Conservation (phyloP, 306 rosid genomes). For the Castanea mollissima region DNA sequence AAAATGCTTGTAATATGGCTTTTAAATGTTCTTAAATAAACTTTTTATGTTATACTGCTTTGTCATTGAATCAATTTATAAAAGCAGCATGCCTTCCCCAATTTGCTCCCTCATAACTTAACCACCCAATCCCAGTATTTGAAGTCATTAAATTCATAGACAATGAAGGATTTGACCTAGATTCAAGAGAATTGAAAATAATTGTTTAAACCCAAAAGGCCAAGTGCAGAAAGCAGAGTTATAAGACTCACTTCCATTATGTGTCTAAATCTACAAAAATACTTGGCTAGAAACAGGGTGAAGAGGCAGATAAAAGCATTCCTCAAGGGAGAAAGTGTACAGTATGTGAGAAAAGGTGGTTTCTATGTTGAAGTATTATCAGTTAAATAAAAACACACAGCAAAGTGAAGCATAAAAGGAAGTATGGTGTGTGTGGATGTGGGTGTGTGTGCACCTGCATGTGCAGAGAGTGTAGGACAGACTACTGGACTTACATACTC, state of each 20-base stretch:
- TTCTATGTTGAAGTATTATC: not conserved
- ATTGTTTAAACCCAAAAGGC: not conserved
- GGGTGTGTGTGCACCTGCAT: not conserved
- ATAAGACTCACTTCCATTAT: not conserved
- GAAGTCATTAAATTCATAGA: not conserved
- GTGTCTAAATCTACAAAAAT: not conserved
- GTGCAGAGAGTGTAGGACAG: not conserved
- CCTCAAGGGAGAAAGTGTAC: not conserved
- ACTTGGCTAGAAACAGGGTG: not conserved
- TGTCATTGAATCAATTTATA: not conserved
- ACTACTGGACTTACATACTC: constrained; percentile 86
- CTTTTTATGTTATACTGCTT: not conserved
- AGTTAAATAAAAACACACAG: not conserved
- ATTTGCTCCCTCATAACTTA: not conserved
- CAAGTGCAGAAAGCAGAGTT: not conserved
- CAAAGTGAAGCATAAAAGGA: not conserved
- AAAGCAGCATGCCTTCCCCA: not conserved
- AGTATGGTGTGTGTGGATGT: not conserved
- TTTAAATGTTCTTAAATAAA: not conserved
- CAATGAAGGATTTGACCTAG: not conserved
- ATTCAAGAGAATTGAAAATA: not conserved
- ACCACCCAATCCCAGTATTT: not conserved
- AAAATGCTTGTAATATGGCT: not conserved
- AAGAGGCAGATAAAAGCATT: not conserved
- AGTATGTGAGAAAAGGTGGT: no score